Percentiles rank a stretch among this genome's conserved stretches.
Conservation (phyloP, 805 yeast species). For the Starmerella sirachaensis region DNA sequence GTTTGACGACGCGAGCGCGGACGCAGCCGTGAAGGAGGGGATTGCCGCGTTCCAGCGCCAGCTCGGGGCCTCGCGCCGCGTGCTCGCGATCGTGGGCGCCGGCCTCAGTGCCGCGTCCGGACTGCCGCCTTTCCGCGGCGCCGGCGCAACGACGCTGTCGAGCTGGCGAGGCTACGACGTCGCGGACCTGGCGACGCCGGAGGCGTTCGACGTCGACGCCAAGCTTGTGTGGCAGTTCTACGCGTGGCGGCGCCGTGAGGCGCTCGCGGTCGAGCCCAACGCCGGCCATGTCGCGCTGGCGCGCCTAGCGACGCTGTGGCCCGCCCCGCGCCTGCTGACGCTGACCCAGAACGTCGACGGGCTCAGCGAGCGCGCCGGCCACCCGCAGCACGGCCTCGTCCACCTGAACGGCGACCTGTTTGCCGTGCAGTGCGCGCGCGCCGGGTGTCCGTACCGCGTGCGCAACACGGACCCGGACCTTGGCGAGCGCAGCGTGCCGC, state of each 20-base stretch:
- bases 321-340: conserved; percentile 40
- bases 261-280: conserved; percentile 60
- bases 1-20: too few relatives aligned
- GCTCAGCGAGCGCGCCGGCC: conserved; percentile 53
- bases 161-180: conserved; percentile 68
- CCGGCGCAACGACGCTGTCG: conserved; percentile 50
- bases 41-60: conserved; percentile 28
- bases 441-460: conserved; percentile 47
- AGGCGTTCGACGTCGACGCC: conserved; percentile 74
- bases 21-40: conserved; percentile 13
- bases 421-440: conserved; percentile 60
- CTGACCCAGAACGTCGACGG: conserved; percentile 82
- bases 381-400: conserved; percentile 39
- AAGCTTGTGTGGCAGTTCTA: conserved; percentile 87
- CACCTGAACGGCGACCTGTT: conserved; percentile 76
- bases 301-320: conserved; percentile 35
- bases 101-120: conserved; percentile 75
- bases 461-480: conserved; percentile 30
- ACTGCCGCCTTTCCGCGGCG: conserved; percentile 57
- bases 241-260: conserved; percentile 51
- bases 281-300: conserved; percentile 62
- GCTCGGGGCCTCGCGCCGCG: conserved; percentile 26
- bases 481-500: conserved; percentile 46
- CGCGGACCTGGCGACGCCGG: conserved; percentile 82
- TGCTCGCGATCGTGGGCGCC: conserved; percentile 55